Evolutionary conservation across 139 green algal species (phyloP), one percentile per base, ranked within the genome.

Genomic region (Chlorella ohadii): DNA sequence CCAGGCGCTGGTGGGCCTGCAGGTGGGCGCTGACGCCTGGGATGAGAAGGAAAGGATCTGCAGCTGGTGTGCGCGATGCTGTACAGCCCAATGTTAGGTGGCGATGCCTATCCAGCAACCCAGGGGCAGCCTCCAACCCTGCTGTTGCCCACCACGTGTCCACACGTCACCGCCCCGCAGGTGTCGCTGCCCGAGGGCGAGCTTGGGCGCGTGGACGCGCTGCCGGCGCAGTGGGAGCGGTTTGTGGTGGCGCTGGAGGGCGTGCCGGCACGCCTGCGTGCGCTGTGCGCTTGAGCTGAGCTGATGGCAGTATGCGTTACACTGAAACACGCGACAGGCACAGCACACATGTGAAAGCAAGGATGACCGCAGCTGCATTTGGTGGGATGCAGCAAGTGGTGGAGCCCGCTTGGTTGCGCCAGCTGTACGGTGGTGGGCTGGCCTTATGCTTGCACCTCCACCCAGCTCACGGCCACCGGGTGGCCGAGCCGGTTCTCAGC

Each of bases 1-100:
- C 25, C 66, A 66, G 23, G 66, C 66, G 47, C 79, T 84, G 31
- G 44, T 73, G 47, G n/a, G 55, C 44, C 51, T 84, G 79, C 79
- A 84, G 79, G 79, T 84, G 63, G 39, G 71, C 68, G 1, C 15
- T 11, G 36, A 4, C 33, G 5, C 9, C 12, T 2, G 34, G 66
- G 41, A 44, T 28, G 28, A 9, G 25, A 27, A 19, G 4, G 28
- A 3, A 12, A 9, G n/a, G 6, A 23, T 36, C 15, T 20, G 20
- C 27, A 15, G 27, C 61, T 19, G 61, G 61, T 36, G 25, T 33
- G 25, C 36, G 61, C 20, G 4, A 23, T 71, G 64, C n/a, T 31
- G 28, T 15, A 33, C 28, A 13, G 11, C 20, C 25, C 25, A 9
- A 39, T 28, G 27, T 71, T 22, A 19, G n/a, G 64, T n/a, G 64